phyloP scores from a whole-genome alignment of 352 stramenopile species.

The Peronospora farinosa region DNA sequence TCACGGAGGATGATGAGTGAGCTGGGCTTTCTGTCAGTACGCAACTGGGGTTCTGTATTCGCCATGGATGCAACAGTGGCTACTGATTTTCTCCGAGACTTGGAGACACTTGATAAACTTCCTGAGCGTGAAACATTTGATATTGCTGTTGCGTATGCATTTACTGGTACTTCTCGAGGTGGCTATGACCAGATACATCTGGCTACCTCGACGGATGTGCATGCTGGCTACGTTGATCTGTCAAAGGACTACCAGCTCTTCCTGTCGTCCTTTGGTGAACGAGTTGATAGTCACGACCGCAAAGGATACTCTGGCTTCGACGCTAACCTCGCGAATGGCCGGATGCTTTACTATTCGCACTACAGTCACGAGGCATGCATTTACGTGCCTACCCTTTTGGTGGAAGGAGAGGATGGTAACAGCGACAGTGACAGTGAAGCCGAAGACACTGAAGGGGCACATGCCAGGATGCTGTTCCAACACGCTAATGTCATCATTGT shows the following conservation, averaged over 20 bases:
- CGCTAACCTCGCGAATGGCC: conserved; percentile 32
- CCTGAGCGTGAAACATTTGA: conserved; percentile 77
- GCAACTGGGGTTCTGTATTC: conserved; percentile 82
- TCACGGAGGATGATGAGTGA: conserved; percentile 81
- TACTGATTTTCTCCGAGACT: conserved; percentile 50
- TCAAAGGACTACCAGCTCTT: conserved; percentile 74
- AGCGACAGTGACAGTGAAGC: conserved; percentile 34
- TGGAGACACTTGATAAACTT: conserved; percentile 70
- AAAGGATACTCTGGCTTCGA: conserved; percentile 47
- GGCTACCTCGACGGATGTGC: conserved; percentile 45
- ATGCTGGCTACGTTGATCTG: conserved; percentile 31
- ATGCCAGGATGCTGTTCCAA: conserved; percentile 40
- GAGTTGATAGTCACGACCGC: conserved; percentile 38
- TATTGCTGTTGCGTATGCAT: conserved; percentile 68
- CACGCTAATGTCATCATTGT: conserved; percentile 76
- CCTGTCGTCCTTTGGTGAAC: conserved; percentile 57
- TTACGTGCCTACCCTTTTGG: conserved; percentile 69
- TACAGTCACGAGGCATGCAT: conserved; percentile 78
- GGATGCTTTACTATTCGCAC: conserved; percentile 67
- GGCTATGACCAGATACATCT: conserved; percentile 75
- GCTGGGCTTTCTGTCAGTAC: conserved; percentile 72
- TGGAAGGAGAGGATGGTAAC: conserved; percentile 31
- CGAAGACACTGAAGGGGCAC: conserved; percentile 24
- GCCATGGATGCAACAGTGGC: conserved; percentile 52
- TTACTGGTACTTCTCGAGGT: conserved; percentile 54